Evolutionary conservation across 2,329 filamentous ascomycete species (phyloP), one percentile per base, ranked within the genome.

Genomic region (Chalaropsis ovoidea): DNA sequence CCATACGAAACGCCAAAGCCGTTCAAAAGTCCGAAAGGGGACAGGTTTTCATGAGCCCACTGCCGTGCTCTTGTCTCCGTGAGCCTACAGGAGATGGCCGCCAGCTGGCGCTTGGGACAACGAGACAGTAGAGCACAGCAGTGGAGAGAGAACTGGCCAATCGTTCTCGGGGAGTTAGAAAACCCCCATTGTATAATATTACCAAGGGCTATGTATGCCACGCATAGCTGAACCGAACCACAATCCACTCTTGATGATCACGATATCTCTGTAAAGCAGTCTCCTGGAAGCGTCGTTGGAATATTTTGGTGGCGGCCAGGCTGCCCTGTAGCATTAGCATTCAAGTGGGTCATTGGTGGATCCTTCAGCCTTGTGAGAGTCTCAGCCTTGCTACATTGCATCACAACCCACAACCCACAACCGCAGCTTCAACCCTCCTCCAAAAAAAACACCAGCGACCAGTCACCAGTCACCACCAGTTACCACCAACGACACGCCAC

Each of bases 1-100:
- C 69, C 76, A 77, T 97, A 95, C 75, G 92, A 97, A 77, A 86
- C 88, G 41, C 80, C 79, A 64, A 80, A 83, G 70, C 88, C 91
- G 65, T 97, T 87, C 76, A 79, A 83, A 71, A 88, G 87, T 76
- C 83, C 80, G 68, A 95, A 90, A 74, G 94, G 94, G 2, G 92
- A 97, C 77, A 82, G 94, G 42, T 95, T 99, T 72, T 82, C 88
- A 49, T 83, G 74, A 75, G n/a, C 22, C 6, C 41, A 17, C 19
- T 42, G 24, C 24, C 35, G 10, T 45, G 22, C n/a, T 35, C 5
- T 8, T 62, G 11, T 47, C 11, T 27, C 22, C 19, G 6, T 15
- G n/a, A 8, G 43, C 8, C 43, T 63, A n/a, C 27, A 24, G 17
- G 3, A 10, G 35, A 39, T 7, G 7, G 35, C 35, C 35, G 8